phyloP scores from a whole-genome alignment of 1,284 basidiomycete genomes.

The Pterulicium gracile region DNA sequence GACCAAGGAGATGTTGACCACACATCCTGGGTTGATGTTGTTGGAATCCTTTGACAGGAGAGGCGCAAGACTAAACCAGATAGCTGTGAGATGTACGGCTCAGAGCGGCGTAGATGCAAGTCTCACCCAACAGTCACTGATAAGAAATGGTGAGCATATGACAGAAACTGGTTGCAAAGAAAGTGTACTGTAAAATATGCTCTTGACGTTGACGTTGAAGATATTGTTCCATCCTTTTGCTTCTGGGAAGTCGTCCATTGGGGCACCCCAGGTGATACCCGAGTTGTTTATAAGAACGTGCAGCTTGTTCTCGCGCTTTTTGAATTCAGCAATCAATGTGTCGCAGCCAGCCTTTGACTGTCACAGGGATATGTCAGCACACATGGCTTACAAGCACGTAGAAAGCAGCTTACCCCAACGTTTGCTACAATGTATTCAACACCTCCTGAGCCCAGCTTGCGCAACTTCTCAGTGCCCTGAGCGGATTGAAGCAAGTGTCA shows the following conservation, averaged over 20 bases:
- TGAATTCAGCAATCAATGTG: constrained; percentile 57
- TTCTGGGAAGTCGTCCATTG: constrained; percentile 65
- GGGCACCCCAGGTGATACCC: constrained; percentile 73
- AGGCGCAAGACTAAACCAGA: constrained; percentile 39
- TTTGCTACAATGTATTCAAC: constrained; percentile 69
- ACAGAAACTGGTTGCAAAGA: not conserved
- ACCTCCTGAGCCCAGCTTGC: constrained; percentile 43
- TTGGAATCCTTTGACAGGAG: constrained; percentile 59
- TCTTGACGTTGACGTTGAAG: constrained; percentile 72
- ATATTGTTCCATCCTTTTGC: constrained; percentile 79
- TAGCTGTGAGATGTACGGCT: not conserved
- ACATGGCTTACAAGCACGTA: constrained; percentile 2
- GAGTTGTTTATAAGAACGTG: constrained; percentile 79
- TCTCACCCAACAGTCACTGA: constrained; percentile 58
- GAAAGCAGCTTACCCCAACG: constrained; percentile 40
- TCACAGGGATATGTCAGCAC: constrained; percentile 5
- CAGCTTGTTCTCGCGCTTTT: constrained; percentile 56
- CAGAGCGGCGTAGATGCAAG: not conserved
- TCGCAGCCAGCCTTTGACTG: constrained; percentile 77
- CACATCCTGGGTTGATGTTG: constrained; percentile 56
- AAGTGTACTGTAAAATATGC: constrained; percentile 63
- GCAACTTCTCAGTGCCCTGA: constrained; percentile 51
- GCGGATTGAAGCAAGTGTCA: too few relatives aligned
- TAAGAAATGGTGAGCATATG: constrained; percentile 5
- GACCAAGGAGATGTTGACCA: constrained; percentile 77